phyloP scores from a whole-genome alignment of 306 rosid genomes.

The Prinsepia uniflora region DNA sequence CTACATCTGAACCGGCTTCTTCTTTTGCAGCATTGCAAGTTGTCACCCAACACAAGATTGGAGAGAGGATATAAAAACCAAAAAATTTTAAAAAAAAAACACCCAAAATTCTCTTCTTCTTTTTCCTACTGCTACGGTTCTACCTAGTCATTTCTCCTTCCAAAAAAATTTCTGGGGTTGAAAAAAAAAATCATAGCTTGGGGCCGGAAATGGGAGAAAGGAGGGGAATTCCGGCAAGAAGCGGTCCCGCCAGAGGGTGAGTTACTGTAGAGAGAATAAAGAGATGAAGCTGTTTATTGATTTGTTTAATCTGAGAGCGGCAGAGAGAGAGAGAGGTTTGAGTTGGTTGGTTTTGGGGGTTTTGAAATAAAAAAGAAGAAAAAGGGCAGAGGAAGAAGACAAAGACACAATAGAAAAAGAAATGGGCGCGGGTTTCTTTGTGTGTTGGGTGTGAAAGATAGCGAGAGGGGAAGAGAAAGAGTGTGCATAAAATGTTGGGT shows the following conservation, averaged over 20 bases:
- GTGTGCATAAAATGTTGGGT: not conserved
- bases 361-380: not conserved
- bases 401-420: constrained; percentile 22
- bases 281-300: constrained; percentile 12
- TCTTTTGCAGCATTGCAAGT: constrained; percentile 21
- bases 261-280: constrained; percentile 16
- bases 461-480: not conserved
- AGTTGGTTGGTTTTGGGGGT: constrained; percentile 37
- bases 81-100: too few relatives aligned
- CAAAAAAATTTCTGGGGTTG: not conserved
- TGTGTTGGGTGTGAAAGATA: not conserved
- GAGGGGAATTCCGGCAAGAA: constrained; percentile 51
- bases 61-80: constrained; percentile 9
- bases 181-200: constrained; percentile 1
- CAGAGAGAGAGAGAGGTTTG: constrained; percentile 22
- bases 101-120: not conserved
- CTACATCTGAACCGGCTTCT: constrained; percentile 7
- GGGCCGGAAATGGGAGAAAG: not conserved
- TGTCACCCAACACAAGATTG: constrained; percentile 15
- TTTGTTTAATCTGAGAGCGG: constrained; percentile 19
- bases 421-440: constrained; percentile 38
- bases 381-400: not conserved
- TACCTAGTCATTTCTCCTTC: constrained; percentile 14
- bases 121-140: constrained; percentile 10
- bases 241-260: constrained; percentile 58